Evolutionary conservation across 208 protist genomes (phyloP).

Genomic region (Porcisia deanei): DNA sequence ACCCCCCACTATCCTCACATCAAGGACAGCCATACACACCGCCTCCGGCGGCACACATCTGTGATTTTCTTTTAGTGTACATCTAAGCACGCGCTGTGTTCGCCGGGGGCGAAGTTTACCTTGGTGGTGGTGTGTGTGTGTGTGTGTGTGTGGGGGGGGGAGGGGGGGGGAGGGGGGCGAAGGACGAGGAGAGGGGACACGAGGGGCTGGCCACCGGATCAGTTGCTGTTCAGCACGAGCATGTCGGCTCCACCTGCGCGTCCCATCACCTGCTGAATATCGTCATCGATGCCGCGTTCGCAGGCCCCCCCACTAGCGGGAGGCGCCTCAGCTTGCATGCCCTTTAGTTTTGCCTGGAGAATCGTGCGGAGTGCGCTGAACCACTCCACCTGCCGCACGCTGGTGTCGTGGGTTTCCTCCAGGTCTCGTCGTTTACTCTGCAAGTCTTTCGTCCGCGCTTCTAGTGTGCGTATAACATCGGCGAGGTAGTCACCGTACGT

Average conservation of each 20-base stretch:
- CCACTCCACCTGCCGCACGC: conserved; percentile 86
- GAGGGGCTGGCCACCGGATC: neutral
- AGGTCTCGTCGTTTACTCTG: conserved; percentile 79
- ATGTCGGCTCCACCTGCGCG: conserved; percentile 52
- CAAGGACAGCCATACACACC: neutral
- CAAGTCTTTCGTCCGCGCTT: conserved; percentile 65
- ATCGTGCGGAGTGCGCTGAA: conserved; percentile 39
- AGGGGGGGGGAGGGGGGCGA: neutral
- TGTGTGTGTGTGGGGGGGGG: neutral
- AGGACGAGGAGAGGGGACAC: neutral
- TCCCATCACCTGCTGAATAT: conserved; percentile 45
- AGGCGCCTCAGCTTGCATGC: conserved; percentile 16
- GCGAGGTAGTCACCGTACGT: conserved; percentile 60
- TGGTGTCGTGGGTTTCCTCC: conserved; percentile 80
- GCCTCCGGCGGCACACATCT: neutral
- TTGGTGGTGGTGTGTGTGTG: too few relatives aligned
- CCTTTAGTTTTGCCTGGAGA: conserved; percentile 35
- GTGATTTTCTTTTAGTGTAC: conserved; percentile 5
- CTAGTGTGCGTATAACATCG: conserved; percentile 45
- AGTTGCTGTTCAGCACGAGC: conserved; percentile 66
- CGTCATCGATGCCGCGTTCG: conserved; percentile 28
- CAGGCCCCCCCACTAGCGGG: neutral
- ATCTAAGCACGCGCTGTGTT: conserved; percentile 6
- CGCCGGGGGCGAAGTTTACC: neutral
- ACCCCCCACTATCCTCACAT: neutral